Conservation (phyloP, 2,329 filamentous ascomycete species). For the Alternaria conjuncta region DNA sequence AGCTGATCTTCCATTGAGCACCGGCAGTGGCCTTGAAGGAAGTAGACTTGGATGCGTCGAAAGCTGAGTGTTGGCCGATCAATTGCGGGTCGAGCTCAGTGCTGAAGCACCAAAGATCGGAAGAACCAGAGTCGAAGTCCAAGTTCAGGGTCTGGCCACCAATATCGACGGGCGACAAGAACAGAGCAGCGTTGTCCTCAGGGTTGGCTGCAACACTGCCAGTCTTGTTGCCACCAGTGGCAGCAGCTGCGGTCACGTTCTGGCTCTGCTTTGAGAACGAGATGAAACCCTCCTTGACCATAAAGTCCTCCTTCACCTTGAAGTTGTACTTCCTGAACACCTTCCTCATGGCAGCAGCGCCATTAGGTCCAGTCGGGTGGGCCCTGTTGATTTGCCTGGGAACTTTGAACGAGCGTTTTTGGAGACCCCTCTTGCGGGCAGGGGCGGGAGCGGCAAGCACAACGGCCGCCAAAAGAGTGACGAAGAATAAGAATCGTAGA, state of each 20-base stretch:
- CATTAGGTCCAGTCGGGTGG: conserved; percentile 60
- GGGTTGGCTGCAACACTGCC: conserved; percentile 70
- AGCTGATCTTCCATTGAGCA: conserved; percentile 67
- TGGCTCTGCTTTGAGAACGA: conserved; percentile 22
- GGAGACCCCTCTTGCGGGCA: conserved; percentile 39
- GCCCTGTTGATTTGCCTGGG: conserved; percentile 63
- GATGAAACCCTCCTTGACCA: conserved; percentile 50
- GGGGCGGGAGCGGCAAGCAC: conserved; percentile 56
- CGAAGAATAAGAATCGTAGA: conserved; percentile 49
- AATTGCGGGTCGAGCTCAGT: conserved; percentile 58
- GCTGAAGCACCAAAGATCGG: conserved; percentile 78
- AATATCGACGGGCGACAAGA: conserved; percentile 72
- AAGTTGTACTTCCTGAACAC: conserved; percentile 72
- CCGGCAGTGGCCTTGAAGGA: conserved; percentile 59
- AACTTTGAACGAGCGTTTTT: conserved; percentile 68
- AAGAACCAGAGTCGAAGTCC: conserved; percentile 78
- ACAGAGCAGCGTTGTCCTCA: conserved; percentile 70
- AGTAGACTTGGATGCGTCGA: conserved; percentile 59
- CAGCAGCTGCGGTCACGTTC: conserved; percentile 32
- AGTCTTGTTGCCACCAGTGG: conserved; percentile 42
- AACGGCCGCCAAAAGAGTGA: conserved; percentile 57
- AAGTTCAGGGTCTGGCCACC: conserved; percentile 72
- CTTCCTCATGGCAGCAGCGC: conserved; percentile 67
- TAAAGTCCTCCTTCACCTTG: conserved; percentile 28
- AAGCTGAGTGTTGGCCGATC: conserved; percentile 62